Conservation (phyloP, 768 basidiomycete genomes). For the Amanita pseudoporphyria region DNA sequence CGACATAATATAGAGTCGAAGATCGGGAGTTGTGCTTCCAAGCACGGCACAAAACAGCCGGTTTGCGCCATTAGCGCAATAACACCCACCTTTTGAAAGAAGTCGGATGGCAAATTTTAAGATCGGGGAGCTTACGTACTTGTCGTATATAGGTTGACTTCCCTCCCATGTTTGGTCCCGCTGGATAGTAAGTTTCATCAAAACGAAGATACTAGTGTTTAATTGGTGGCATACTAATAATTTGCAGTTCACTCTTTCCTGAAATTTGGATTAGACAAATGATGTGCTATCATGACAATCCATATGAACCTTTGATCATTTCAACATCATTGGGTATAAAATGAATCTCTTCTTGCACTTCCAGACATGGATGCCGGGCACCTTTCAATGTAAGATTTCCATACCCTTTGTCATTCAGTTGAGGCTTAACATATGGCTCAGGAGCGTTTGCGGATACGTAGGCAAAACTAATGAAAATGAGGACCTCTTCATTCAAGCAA, state of each 20-base stretch:
- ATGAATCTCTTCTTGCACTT: constrained; percentile 90
- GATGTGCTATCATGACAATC: neutral
- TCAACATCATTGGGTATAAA: constrained; percentile 96
- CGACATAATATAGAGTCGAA: constrained; percentile 95
- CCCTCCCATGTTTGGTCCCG: constrained; percentile 98
- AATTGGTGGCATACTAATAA: constrained; percentile 58
- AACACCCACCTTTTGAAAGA: constrained; percentile 58
- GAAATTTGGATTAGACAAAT: neutral
- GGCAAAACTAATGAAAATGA: constrained; percentile 57
- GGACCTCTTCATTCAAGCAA: neutral
- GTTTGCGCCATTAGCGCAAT: constrained; percentile 94
- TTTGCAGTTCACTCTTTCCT: constrained; percentile 89
- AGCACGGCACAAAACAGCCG: constrained; percentile 92
- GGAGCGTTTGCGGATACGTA: constrained; percentile 85
- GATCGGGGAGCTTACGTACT: constrained; percentile 24
- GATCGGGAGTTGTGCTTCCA: constrained; percentile 76
- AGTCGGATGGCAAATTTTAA: constrained; percentile 1
- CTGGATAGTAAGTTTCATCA: constrained; percentile 24
- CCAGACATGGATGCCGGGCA: constrained; percentile 92
- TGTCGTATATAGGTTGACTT: constrained; percentile 97
- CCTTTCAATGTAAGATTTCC: constrained; percentile 76
- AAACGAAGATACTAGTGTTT: neutral
- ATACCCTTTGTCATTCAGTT: constrained; percentile 64
- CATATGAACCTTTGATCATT: constrained; percentile 80
- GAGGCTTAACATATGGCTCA: constrained; percentile 83